phyloP scores from a whole-genome alignment of 2,329 filamentous ascomycete species.

The Ceratocystis eucalypticola region DNA sequence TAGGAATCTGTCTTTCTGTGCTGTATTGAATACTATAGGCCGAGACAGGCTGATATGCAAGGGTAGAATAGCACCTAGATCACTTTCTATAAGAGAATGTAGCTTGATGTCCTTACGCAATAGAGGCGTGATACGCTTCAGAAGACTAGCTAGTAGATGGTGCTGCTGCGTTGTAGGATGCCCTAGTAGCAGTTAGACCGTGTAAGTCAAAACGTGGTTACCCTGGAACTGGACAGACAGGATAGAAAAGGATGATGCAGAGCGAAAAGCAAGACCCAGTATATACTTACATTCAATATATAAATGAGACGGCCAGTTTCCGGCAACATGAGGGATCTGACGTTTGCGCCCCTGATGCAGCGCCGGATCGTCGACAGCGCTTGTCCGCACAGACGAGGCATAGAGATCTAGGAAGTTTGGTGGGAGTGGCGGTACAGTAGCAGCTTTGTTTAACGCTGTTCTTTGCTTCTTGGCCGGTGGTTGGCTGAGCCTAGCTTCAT shows the following conservation, averaged over 20 bases:
- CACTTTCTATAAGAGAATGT: constrained; percentile 59
- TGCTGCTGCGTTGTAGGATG: constrained; percentile 39
- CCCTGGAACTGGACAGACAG: not conserved
- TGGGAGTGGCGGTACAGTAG: constrained; percentile 52
- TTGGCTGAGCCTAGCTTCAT: constrained; percentile 6
- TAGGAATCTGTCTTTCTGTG: constrained; percentile 58
- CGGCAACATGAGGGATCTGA: constrained; percentile 67
- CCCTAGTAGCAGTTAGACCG: constrained; percentile 31
- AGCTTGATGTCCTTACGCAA: constrained; percentile 32
- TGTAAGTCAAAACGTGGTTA: constrained; percentile 16
- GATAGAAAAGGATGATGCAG: not conserved
- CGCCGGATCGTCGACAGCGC: constrained; percentile 65
- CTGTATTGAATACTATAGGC: constrained; percentile 59
- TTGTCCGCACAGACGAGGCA: constrained; percentile 63
- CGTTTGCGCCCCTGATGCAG: constrained; percentile 78
- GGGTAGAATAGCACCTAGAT: constrained; percentile 63
- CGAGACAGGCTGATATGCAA: constrained; percentile 86
- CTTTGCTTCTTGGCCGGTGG: constrained; percentile 16
- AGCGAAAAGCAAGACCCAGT: not conserved
- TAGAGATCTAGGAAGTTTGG: constrained; percentile 79
- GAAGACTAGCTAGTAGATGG: constrained; percentile 32
- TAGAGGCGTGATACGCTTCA: constrained; percentile 27
- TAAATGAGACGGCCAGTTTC: constrained; percentile 85
- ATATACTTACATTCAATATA: constrained; percentile 73
- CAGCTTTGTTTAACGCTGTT: not conserved